Conservation (phyloP, 331 rosid species). For the Malus hybrid region DNA sequence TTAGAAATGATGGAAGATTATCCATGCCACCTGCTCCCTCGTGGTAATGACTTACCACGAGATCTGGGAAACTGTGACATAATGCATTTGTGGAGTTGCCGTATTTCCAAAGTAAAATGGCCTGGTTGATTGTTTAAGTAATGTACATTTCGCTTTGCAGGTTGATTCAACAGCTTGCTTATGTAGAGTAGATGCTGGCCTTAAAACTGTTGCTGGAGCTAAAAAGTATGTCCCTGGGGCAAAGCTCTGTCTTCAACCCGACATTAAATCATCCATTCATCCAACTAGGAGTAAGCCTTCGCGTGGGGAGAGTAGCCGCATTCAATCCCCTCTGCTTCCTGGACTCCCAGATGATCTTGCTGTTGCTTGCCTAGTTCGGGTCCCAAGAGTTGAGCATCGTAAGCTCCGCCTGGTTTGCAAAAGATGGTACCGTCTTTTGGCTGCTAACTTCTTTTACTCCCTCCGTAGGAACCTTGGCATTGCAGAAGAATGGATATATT, state of each 20-base stretch:
- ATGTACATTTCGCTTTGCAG: slow-evolving; percentile 33
- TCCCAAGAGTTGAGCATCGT: slow-evolving; percentile 71
- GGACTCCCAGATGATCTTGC: slow-evolving; percentile 94
- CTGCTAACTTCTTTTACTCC: slow-evolving; percentile 76
- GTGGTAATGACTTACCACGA: background rate
- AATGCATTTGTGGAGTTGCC: background rate
- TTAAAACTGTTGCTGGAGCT: slow-evolving; percentile 74
- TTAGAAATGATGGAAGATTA: background rate
- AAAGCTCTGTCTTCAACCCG: slow-evolving; percentile 84
- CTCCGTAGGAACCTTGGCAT: slow-evolving; percentile 65
- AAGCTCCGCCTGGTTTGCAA: slow-evolving; percentile 79
- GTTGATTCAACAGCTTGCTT: slow-evolving; percentile 84
- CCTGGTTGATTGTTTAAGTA: background rate
- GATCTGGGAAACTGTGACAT: background rate
- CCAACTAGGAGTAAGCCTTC: slow-evolving; percentile 69
- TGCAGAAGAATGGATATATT: slow-evolving; percentile 82
- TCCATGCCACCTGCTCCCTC: background rate
- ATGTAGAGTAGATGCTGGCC: slow-evolving; percentile 81
- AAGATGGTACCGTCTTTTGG: slow-evolving; percentile 79
- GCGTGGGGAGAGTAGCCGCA: slow-evolving; percentile 70
- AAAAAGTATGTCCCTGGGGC: slow-evolving; percentile 75
- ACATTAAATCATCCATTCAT: slow-evolving; percentile 79
- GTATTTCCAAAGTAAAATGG: background rate
- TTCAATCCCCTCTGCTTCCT: slow-evolving; percentile 77
- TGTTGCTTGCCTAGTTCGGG: slow-evolving; percentile 78